phyloP scores from a whole-genome alignment of 768 basidiomycete species.

The Chlorophyllum brunneum region DNA sequence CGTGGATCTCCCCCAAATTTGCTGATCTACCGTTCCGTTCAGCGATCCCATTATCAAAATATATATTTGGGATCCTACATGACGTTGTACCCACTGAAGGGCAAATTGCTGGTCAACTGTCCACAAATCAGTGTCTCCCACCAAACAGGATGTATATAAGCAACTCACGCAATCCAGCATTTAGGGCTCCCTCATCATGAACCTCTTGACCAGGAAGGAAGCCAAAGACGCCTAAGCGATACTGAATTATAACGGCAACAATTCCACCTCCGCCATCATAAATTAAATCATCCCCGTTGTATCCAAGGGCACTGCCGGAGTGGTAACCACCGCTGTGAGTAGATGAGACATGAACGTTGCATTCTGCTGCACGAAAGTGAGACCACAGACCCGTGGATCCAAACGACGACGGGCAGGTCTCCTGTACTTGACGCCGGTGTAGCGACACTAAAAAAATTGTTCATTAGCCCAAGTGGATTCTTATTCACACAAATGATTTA shows the following conservation, averaged over 20 bases:
- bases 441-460: conserved; percentile 24
- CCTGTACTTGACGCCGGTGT: conserved; percentile 27
- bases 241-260: conserved; percentile 40
- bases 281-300: conserved; percentile 33
- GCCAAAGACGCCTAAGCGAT: conserved; percentile 42
- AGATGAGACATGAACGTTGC: background rate
- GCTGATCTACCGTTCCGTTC: conserved; percentile 25
- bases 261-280: conserved; percentile 30
- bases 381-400: conserved; percentile 37
- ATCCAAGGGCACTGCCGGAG: conserved; percentile 3
- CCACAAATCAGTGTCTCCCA: background rate
- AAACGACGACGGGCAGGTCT: conserved; percentile 36
- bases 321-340: conserved; percentile 9
- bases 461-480: background rate
- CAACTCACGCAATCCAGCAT: conserved; percentile 45
- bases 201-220: conserved; percentile 42
- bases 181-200: conserved; percentile 38
- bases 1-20: conserved; percentile 38
- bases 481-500: background rate
- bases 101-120: conserved; percentile 44
- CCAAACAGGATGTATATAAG: background rate
- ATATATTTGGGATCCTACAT: conserved; percentile 23
- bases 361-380: background rate
- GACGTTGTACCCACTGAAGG: conserved; percentile 38
- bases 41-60: background rate